Base-by-base conservation (phyloP, 306 rosid species). In the Inga laurina region DNA sequence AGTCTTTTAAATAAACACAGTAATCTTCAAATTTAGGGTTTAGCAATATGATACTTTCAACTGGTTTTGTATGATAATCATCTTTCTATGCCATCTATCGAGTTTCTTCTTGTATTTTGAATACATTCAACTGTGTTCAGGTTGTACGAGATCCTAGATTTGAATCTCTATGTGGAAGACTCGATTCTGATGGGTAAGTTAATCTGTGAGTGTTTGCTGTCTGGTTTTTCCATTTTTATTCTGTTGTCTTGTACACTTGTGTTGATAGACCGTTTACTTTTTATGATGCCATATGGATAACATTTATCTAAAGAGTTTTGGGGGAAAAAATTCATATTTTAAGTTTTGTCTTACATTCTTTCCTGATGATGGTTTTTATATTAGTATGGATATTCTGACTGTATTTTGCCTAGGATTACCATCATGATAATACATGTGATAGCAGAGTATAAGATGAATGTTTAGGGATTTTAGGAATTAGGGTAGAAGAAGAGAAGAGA, bases 61-160 rank as follows among this genome's bases (percentile, higher is more conserved):
- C 16, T 22, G 27, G 45, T 62, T 72, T 34, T 78, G 73, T 78
- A 44, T 44, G 22, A 5, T 41, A 74, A 22, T 44, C 14, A 8
- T 44, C 61, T 78, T 78, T 57, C 21, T 48, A 39, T 81, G 79
- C 57, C 62, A 41, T 61, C n/a, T 61, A 45, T 71, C 18, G 24
- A 49, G 61, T 51, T 74, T 80, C 54, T 84, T 79, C 32, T 49
- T 78, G 35, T 82, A 41, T n/a, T 41, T 66, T 68, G 49, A 74
- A 45, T 72, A 19, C 45, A 54, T 72, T 84, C 75, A 77, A 35
- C 62, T 59, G 49, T 85, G 78, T 79, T 85, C 88, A 96, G 93
- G 91, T 91, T 73, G 79, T 83, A 49, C 90, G 95, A 1, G 97
- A 96, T 84, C 99, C 97, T 10, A 90, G 95, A 35, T 96, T 92